These are phyloP conservation scores for Naganishia albida DNA, from an alignment of 1,284 basidiomycete genomes.

Conservation along the genomic window DNA sequence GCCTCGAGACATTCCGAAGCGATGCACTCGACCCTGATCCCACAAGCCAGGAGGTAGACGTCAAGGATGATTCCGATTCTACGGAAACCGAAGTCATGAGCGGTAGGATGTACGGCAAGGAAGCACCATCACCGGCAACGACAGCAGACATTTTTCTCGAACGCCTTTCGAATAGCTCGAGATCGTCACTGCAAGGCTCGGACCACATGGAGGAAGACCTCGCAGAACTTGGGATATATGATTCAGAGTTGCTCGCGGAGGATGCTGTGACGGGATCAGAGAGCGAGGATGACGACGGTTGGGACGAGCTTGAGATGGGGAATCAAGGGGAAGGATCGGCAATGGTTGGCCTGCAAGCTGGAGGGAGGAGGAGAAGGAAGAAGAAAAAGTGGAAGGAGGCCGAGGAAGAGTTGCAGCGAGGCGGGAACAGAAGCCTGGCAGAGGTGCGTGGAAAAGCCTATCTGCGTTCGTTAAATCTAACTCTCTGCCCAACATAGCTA, in stretches of 20 bases:
- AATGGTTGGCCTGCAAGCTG: background rate
- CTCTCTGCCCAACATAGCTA: conserved; percentile 38
- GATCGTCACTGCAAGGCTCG: conserved; percentile 1
- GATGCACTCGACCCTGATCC: too few relatives aligned
- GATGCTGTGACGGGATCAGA: conserved; percentile 14
- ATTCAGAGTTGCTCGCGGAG: conserved; percentile 22
- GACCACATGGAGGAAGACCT: conserved; percentile 17
- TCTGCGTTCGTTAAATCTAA: too few relatives aligned
- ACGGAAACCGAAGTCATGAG: conserved; percentile 3
- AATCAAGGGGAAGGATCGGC: background rate
- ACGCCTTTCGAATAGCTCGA: conserved; percentile 28
- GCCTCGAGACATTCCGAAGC: too few relatives aligned
- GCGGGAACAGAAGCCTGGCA: conserved; percentile 25
- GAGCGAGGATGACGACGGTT: conserved; percentile 23
- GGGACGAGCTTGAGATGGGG: conserved; percentile 21
- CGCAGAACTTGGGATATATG: conserved; percentile 28
- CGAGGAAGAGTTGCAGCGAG: conserved; percentile 26
- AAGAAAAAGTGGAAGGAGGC: conserved; percentile 23
- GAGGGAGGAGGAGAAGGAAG: background rate
- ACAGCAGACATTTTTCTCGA: conserved; percentile 27
- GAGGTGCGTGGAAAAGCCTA: conserved; percentile 9
- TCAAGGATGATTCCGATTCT: conserved; percentile 2
- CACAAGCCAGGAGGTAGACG: background rate
- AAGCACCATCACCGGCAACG: background rate
- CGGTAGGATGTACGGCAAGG: background rate